Evolutionary conservation across 2,329 filamentous ascomycete species (phyloP).

Genomic region (Phaeomoniella chlamydospora): DNA sequence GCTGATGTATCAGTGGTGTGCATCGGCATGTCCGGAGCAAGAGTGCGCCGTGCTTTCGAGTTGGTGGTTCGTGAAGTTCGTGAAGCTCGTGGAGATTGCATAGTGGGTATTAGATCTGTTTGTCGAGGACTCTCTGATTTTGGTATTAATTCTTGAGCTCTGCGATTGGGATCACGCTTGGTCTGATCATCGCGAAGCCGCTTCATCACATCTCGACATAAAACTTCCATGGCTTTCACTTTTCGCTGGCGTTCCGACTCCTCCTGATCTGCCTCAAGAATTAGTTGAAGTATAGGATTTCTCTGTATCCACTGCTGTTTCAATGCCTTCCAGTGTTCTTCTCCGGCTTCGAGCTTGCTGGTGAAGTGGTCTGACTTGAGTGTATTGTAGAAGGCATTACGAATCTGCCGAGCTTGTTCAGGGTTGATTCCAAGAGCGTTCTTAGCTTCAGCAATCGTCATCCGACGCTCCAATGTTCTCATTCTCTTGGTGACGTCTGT

Average conservation of each 20-base stretch:
- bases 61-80: constrained; percentile 11
- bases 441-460: constrained; percentile 63
- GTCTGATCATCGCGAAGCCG: constrained; percentile 53
- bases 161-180: constrained; percentile 31
- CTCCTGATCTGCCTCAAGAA: constrained; percentile 35
- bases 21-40: constrained; percentile 2
- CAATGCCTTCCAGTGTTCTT: constrained; percentile 56
- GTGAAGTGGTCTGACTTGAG: constrained; percentile 53
- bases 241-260: constrained; percentile 42
- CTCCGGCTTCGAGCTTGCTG: constrained; percentile 58
- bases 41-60: constrained; percentile 4
- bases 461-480: constrained; percentile 47
- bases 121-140: not conserved
- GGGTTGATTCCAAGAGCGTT: constrained; percentile 56
- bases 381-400: constrained; percentile 51
- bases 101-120: constrained; percentile 6
- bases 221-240: constrained; percentile 51
- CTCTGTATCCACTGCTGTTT: constrained; percentile 53
- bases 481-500: constrained; percentile 71
- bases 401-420: constrained; percentile 50
- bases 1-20: constrained; percentile 15
- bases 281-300: constrained; percentile 39
- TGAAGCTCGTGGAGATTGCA: constrained; percentile 7
- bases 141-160: constrained; percentile 1
- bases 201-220: constrained; percentile 67